Evolutionary conservation across 2,329 filamentous ascomycete genomes (phyloP).

Genomic region (Colletotrichum noveboracense): DNA sequence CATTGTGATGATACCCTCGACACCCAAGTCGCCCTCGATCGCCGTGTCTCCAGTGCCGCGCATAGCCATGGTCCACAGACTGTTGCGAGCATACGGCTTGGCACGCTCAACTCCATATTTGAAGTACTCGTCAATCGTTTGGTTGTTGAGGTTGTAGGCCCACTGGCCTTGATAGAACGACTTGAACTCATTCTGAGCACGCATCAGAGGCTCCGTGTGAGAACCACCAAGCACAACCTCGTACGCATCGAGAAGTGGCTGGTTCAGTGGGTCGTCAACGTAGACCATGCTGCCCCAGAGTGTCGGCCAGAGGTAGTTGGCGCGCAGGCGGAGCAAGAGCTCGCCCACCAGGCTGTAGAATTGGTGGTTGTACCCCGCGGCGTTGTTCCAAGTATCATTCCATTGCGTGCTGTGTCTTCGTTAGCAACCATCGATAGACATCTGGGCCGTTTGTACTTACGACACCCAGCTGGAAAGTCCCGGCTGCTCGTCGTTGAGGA

Average conservation of each 20-base stretch:
- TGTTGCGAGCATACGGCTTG: conserved; percentile 67
- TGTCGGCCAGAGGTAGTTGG: conserved; percentile 79
- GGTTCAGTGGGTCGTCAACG: conserved; percentile 72
- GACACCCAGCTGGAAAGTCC: conserved; percentile 70
- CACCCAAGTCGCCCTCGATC: conserved; percentile 54
- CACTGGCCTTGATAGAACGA: conserved; percentile 65
- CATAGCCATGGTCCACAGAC: conserved; percentile 73
- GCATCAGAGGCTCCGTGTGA: conserved; percentile 76
- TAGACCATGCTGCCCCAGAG: conserved; percentile 76
- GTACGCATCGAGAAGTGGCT: conserved; percentile 74
- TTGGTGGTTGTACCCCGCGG: conserved; percentile 56
- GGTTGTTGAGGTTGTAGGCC: conserved; percentile 74
- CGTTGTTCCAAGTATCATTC: conserved; percentile 47
- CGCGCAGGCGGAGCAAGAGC: conserved; percentile 69
- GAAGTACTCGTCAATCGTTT: conserved; percentile 72
- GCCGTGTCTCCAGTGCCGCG: conserved; percentile 72
- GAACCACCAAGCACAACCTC: conserved; percentile 76
- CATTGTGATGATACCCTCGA: conserved; percentile 60
- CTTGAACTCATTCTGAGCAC: conserved; percentile 61
- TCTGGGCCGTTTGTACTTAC: conserved; percentile 15
- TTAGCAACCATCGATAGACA: not conserved
- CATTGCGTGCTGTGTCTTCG: conserved; percentile 34
- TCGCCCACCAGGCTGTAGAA: conserved; percentile 77
- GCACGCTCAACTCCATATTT: conserved; percentile 69
- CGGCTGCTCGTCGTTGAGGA: conserved; percentile 74